Base-by-base conservation (phyloP, 306 rosid species). In the Prunus mongolica region DNA sequence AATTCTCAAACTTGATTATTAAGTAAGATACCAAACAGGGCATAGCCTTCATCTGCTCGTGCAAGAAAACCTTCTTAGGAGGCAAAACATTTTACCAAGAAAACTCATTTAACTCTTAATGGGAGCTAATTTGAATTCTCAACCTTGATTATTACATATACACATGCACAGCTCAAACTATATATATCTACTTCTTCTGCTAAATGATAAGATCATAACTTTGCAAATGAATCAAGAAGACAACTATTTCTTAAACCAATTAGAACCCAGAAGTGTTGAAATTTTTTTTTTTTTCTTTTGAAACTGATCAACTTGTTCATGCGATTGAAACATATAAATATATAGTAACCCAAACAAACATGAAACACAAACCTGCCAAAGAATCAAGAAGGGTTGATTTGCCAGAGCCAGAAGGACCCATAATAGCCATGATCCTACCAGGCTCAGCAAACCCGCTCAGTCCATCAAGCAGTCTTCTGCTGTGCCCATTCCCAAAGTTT, bases 331-430 rank as follows among this genome's bases (percentile, higher is more conserved):
- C 10, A 3, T 5, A 27, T 3, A 27, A 34, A 60, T 63, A 65
- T 28, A n/a, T 8, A 41, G 5, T 41, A 38, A 34, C 2, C 12
- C 1, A 19, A 18, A 34, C 51, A 65, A 9, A 63, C 12, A 64
- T 15, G 34, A 73, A 30, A 68, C 38, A 69, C 24, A 55, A 41
- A 83, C 98, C 98, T 82, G 97, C 93, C 74, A 94, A 76, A 76
- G 98, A 86, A 81, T 94, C 98, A 71, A 94, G 97, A 80, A 91
- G 93, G 63, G 97, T 94, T 20, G 98, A 86, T 90, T 94, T 94
- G 13, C 98, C 97, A 78, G 97, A 91, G 52, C 98, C 98, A 73
- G 97, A 94, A 25, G 98, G 98, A 74, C 98, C 98, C 97, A 94
- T 91, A 25, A 94, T 88, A 24, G 95, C 98, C 96, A 91, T 87